phyloP scores from a whole-genome alignment of 805 yeast genomes.

The Barnettozyma sucrosica region DNA sequence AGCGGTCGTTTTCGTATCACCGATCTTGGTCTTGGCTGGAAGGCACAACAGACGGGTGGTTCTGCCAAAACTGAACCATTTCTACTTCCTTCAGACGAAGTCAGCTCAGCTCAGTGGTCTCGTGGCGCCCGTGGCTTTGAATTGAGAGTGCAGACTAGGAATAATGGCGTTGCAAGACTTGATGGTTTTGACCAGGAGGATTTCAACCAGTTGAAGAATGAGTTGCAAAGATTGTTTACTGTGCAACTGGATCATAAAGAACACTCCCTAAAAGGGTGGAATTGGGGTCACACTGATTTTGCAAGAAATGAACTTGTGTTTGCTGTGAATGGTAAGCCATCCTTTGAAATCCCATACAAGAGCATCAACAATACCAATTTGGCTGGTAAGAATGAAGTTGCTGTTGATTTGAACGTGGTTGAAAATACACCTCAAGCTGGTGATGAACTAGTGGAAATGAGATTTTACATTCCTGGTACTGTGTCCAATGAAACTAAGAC shows the following conservation, averaged over 20 bases:
- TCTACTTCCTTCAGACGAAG: slow-evolving; percentile 79
- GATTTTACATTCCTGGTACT: slow-evolving; percentile 89
- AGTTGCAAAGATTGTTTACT: slow-evolving; percentile 70
- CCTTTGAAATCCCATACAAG: slow-evolving; percentile 83
- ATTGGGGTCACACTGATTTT: slow-evolving; percentile 94
- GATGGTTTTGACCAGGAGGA: slow-evolving; percentile 93
- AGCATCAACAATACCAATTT: slow-evolving; percentile 79
- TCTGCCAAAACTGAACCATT: slow-evolving; percentile 64
- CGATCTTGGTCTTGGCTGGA: slow-evolving; percentile 98
- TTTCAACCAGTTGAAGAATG: slow-evolving; percentile 73
- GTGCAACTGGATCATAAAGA: slow-evolving; percentile 75
- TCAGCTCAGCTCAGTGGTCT: slow-evolving; percentile 81
- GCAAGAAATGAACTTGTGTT: slow-evolving; percentile 89
- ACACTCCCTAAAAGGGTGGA: slow-evolving; percentile 97
- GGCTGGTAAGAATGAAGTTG: slow-evolving; percentile 90
- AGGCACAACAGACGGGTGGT: slow-evolving; percentile 50
- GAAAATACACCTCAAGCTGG: slow-evolving; percentile 64
- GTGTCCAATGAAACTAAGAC: slow-evolving; percentile 34
- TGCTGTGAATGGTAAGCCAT: slow-evolving; percentile 80
- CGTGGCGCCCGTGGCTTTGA: slow-evolving; percentile 92
- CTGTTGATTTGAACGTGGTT: slow-evolving; percentile 71
- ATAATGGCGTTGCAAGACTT: slow-evolving; percentile 75
- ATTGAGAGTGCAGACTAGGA: slow-evolving; percentile 81
- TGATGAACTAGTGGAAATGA: slow-evolving; percentile 92
- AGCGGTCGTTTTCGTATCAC: slow-evolving; percentile 93